Base-by-base conservation (phyloP, 1,139 yeast genomes). In the Pichia sorboxylosa region DNA sequence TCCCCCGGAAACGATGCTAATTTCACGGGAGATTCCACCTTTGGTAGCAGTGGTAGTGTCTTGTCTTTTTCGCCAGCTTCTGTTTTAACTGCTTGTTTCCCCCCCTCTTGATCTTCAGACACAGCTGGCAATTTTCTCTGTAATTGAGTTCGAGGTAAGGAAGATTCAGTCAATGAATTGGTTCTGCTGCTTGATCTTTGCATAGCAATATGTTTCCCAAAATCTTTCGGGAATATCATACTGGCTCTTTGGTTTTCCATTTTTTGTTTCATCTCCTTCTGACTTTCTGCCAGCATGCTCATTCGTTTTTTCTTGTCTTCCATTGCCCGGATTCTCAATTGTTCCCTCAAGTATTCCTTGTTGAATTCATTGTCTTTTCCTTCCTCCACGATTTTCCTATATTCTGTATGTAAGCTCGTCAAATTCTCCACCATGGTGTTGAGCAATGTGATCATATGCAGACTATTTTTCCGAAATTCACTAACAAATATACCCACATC, bases 401-500 rank as follows among this genome's bases (percentile, higher is more conserved):
- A 58, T 22, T 44, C 46, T 20, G 40, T 39, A n/a, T 47, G 37
- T 10, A 58, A 40, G 3, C 45, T 43, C 17, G 39, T 36, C 6
- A 58, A 34, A 2, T 44, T 38, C 1, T 32, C 25, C 1, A 45
- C 18, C 42, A 52, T 42, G 3, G 47, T 46, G 9, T 35, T 34
- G 4, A 55, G 36, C 18, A 57, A 34, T 1, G 35, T 35, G 27
- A 43, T 34, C 8, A 53, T 48, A 7, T 49, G 52, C 5, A 37
- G 36, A 4, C 52, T 40, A 5, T 45, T 46, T 28, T 47, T 49
- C 16, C 44, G 39, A 30, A 69, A 57, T 31, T 69, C 75, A n/a
- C 34, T 13, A 48, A 39, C 5, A 66, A 48, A 28, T 50, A 58
- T 30, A 14, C 24, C 25, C 10, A 22, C 34, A 21, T 37, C 40